Evolutionary conservation across 2,329 filamentous ascomycete species (phyloP), one percentile per base, ranked within the genome.

Genomic region (Diplodia scrobiculata): DNA sequence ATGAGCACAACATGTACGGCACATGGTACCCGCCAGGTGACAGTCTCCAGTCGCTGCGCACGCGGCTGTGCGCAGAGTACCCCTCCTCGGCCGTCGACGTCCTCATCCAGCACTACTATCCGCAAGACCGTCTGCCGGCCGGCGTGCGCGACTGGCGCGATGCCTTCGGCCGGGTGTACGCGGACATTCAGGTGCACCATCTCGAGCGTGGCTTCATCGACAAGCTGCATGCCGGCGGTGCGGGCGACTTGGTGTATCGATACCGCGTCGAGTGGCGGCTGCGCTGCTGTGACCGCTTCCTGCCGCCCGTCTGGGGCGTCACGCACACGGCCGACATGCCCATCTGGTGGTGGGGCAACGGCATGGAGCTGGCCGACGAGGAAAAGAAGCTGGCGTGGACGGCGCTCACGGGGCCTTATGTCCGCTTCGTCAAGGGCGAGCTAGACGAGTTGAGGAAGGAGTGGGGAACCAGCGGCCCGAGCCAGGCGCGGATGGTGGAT

Each of bases 281-380:
- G 5, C 73, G 78, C 52, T 84, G 81, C 67, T 79, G 80, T 3
- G 80, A 82, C 53, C 68, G 70, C 5, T 68, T 69, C 2, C 70
- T 80, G 10, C 83, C 83, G 1, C 73, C 72, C 0, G 75, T 79
- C 48, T 86, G 82, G 80, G 83, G 82, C 2, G 83, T 83, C 2
- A 86, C 84, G 17, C 84, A 87, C 70, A 78, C 79, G 0, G 82
- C 82, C 0, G 84, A 87, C 68, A 77, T 82, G 70, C 74, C 78
- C 5, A 80, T 86, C 34, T 87, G 84, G 84, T 84, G 85, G 66
- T 86, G 80, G 79, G 84, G 84, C 0, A 79, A 82, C 68, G 67
- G 70, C 0, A 59, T 51, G 64, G 53, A 47, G 21, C 66, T 86
- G 62, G 77, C 73, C 6, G 71, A 72, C 0, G 69, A 72, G 9